Base-by-base conservation (phyloP, 441 rosid genomes). In the Populus hybrid region DNA sequence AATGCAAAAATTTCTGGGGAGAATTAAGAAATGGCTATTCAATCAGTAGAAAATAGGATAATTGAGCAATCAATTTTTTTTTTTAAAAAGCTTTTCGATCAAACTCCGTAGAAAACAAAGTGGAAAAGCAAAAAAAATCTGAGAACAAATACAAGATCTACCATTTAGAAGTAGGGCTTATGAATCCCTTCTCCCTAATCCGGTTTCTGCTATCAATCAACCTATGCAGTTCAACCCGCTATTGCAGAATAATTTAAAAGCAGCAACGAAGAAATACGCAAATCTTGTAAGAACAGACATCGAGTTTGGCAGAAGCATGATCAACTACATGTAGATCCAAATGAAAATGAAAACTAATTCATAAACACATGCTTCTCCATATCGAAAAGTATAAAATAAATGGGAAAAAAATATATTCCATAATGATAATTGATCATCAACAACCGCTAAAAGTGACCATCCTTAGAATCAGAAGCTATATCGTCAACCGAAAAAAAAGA, bases 371-470 rank as follows among this genome's bases (percentile, higher is more conserved):
- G 32, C 12, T 57, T 24, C 23, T 3, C 18, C 26, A 42, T 35
- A 16, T 34, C 18, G 19, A 9, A 34, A 34, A 72, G 1, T n/a
- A 12, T 0, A 40, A 1, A 42, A 12, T 0, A 40, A 38, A 36
- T 19, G 2, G 23, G 19, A 34, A 18, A 18, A 66, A 19, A 67
- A 14, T 6, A 67, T 67, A 67, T 67, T 34, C 35, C 40, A 67
- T 67, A 18, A 67, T 67, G 21, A 30, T 28, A 67, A 23, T 66
- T 42, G 34, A 65, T 19, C 57, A 53, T 66, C 71, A 68, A 61
- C 65, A 79, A 21, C 81, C 65, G 46, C 38, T 76, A 57, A 36
- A 67, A 73, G 12, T 30, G 53, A 59, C 28, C 73, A 67, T 9
- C 10, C 40, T 36, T 67, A 19, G 42, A 78, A 72, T 78, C 72